These are phyloP conservation scores for Dioszegia crocea DNA, from an alignment of 768 basidiomycete genomes.

Conservation along the genomic window DNA sequence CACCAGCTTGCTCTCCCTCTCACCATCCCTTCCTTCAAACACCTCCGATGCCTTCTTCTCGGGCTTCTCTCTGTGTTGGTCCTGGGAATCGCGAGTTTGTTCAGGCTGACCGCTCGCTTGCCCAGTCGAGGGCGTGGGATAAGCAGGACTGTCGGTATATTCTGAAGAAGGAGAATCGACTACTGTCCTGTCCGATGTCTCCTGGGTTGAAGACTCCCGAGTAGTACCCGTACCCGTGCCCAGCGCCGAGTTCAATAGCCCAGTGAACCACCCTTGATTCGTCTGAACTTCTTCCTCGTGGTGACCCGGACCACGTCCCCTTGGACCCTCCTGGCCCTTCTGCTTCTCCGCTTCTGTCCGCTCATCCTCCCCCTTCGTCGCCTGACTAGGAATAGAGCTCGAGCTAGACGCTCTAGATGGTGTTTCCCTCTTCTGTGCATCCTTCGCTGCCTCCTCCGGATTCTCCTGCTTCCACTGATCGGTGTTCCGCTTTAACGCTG, in stretches of 20 bases:
- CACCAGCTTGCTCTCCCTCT: slow-evolving; percentile 17
- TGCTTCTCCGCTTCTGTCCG: slow-evolving; percentile 15
- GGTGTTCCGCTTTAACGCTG: slow-evolving; percentile 37
- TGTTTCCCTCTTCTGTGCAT: slow-evolving; percentile 1
- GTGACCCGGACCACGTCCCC: slow-evolving; percentile 20
- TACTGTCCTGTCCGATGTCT: background rate
- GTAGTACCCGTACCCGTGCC: background rate
- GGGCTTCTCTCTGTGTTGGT: background rate
- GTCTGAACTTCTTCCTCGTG: slow-evolving; percentile 21
- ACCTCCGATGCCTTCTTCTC: background rate
- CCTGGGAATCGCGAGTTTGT: background rate
- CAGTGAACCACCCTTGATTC: slow-evolving; percentile 5
- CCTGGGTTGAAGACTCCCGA: background rate
- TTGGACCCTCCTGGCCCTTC: slow-evolving; percentile 12
- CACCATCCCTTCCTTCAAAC: slow-evolving; percentile 9
- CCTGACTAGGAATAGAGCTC: slow-evolving; percentile 28
- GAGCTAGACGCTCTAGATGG: slow-evolving; percentile 8
- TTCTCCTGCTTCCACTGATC: slow-evolving; percentile 33
- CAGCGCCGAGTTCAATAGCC: background rate
- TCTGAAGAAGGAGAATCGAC: background rate
- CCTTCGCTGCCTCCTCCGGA: slow-evolving; percentile 7
- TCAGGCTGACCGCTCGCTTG: background rate
- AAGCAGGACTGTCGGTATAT: background rate
- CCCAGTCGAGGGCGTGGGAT: background rate
- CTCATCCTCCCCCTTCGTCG: slow-evolving; percentile 17